Evolutionary conservation across 176 grass and related monocot species (phyloP).

Genomic region (Oryza longistaminata): DNA sequence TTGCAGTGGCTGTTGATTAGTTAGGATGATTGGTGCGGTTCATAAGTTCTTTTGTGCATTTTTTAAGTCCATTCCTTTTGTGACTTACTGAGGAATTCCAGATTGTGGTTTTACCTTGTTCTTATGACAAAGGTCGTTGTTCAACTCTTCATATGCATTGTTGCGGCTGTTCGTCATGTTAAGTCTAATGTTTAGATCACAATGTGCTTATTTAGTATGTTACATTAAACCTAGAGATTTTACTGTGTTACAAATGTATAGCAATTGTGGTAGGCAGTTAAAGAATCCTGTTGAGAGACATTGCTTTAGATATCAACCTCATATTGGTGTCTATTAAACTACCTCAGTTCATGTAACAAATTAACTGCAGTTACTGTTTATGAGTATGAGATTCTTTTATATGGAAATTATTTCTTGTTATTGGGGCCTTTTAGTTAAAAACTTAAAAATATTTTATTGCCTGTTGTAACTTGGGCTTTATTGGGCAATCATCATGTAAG

Average conservation of each 20-base stretch:
- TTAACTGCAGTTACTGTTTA: not conserved
- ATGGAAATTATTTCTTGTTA: not conserved
- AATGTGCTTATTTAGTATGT: not conserved
- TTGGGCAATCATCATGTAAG: not conserved
- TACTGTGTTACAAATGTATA: not conserved
- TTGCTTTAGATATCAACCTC: conserved; percentile 20
- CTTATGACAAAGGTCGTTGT: not conserved
- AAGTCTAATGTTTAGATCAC: not conserved
- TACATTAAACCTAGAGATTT: not conserved
- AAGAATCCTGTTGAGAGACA: not conserved
- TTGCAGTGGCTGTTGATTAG: not conserved
- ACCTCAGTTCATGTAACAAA: not conserved
- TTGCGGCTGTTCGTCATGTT: not conserved
- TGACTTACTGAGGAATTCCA: not conserved
- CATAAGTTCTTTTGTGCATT: not conserved
- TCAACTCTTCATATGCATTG: not conserved
- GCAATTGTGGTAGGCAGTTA: not conserved
- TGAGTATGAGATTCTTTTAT: conserved; percentile 3
- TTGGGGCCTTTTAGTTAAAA: no score
- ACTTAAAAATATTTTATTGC: conserved; percentile 1
- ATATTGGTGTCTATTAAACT: not conserved
- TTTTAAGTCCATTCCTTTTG: not conserved
- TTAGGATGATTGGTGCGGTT: not conserved
- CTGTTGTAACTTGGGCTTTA: conserved; percentile 10
- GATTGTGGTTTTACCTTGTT: not conserved